phyloP scores from a whole-genome alignment of 2,329 filamentous ascomycete genomes.

The Pestalotiopsis sp. region DNA sequence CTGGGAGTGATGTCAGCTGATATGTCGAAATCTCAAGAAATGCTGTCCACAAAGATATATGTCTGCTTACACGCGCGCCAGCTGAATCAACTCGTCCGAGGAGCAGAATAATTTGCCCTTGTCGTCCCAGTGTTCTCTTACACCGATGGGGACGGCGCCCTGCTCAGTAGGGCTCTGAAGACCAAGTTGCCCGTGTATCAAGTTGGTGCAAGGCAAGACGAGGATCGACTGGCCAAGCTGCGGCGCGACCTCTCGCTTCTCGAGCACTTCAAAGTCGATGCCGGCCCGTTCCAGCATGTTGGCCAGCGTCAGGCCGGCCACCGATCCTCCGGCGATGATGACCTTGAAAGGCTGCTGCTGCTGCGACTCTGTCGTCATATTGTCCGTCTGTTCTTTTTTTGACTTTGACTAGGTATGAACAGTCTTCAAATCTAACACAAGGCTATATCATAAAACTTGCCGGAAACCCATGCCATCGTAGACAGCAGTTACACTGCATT shows the following conservation, averaged over 20 bases:
- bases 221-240: slow-evolving; percentile 19
- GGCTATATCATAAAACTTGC: not conserved
- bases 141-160: slow-evolving; percentile 1
- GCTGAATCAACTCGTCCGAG: slow-evolving; percentile 11
- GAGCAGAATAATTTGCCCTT: slow-evolving; percentile 18
- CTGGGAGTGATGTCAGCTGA: not conserved
- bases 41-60: not conserved
- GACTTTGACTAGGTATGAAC: not conserved
- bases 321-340: slow-evolving; percentile 21
- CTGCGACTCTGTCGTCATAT: not conserved
- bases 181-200: slow-evolving; percentile 19
- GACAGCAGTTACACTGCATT: not conserved
- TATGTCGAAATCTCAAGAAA: not conserved
- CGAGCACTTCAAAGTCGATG: slow-evolving; percentile 21
- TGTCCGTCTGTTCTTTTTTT: not conserved
- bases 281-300: slow-evolving; percentile 20
- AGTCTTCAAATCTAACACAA: not conserved
- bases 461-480: not conserved
- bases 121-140: slow-evolving; percentile 17
- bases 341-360: slow-evolving; percentile 5
- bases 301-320: slow-evolving; percentile 19
- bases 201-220: slow-evolving; percentile 5
- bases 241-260: slow-evolving; percentile 22
- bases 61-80: slow-evolving; percentile 12
- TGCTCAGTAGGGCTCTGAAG: slow-evolving; percentile 4